A percentile compares a stretch with the other conserved stretches of the same genome.
phyloP scores from a whole-genome alignment of 345 rosid species.

The Eucalyptus curtisii region DNA sequence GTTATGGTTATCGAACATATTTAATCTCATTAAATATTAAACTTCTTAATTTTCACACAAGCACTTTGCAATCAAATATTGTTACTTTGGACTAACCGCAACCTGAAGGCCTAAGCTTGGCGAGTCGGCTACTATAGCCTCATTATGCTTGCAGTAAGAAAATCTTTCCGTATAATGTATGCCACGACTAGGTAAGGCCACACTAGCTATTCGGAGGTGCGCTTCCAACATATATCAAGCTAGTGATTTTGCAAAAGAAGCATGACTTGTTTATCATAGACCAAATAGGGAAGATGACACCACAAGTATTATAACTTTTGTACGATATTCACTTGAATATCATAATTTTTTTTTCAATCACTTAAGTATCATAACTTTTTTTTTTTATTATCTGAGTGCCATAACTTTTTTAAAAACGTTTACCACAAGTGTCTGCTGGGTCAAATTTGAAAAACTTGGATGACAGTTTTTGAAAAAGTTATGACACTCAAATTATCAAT shows the following conservation, averaged over 20 bases:
- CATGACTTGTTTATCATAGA: accelerated
- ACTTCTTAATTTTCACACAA: neutral
- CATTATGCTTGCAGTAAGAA: neutral
- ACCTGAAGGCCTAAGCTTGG: neutral
- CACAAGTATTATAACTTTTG: accelerated
- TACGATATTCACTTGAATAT: accelerated
- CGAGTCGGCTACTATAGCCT: neutral
- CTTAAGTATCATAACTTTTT: no score
- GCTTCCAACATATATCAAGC: neutral
- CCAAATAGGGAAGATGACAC: no score
- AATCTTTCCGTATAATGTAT: neutral
- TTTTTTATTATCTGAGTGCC: no score
- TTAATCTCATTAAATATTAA: neutral
- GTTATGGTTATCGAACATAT: neutral
- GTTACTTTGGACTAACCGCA: neutral
- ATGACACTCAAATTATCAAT: no score
- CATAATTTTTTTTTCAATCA: no score
- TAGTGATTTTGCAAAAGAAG: neutral
- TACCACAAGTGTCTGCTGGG: accelerated
- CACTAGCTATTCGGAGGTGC: neutral
- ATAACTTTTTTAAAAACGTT: no score
- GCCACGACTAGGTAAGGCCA: neutral
- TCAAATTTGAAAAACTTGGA: no score
- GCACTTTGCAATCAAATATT: no score
- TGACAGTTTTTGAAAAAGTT: no score